phyloP scores from a whole-genome alignment of 2,329 filamentous ascomycete genomes.

The Tolypocladium cylindrosporum region DNA sequence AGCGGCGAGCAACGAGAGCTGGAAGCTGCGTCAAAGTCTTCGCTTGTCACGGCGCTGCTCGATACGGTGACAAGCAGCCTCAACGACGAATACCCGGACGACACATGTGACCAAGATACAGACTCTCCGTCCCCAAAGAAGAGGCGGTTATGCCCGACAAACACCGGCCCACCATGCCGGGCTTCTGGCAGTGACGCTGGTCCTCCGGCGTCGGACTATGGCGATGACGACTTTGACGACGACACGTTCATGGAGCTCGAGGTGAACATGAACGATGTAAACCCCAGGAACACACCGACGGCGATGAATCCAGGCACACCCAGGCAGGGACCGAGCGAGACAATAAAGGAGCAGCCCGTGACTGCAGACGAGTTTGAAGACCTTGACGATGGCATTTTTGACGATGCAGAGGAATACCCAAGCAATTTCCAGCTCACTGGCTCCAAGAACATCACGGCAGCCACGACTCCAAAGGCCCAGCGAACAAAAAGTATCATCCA shows the following conservation, averaged over 20 bases:
- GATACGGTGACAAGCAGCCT: slow-evolving; percentile 52
- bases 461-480: slow-evolving; percentile 4
- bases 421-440: background rate
- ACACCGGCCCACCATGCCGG: slow-evolving; percentile 11
- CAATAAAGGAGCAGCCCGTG: background rate
- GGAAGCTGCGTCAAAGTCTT: slow-evolving; percentile 43
- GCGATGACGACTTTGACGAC: slow-evolving; percentile 49
- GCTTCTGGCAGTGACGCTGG: slow-evolving; percentile 7
- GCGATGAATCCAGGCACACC: background rate
- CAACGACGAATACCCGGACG: slow-evolving; percentile 27
- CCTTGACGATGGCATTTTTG: slow-evolving; percentile 50
- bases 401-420: slow-evolving; percentile 24
- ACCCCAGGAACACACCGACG: slow-evolving; percentile 6
- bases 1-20: slow-evolving; percentile 26
- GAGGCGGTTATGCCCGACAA: slow-evolving; percentile 15
- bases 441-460: background rate
- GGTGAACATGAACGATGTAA: slow-evolving; percentile 23
- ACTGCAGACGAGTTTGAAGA: slow-evolving; percentile 51
- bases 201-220: slow-evolving; percentile 35
- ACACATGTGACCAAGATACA: slow-evolving; percentile 16
- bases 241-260: slow-evolving; percentile 47
- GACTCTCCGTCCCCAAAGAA: slow-evolving; percentile 37
- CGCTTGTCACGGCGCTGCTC: slow-evolving; percentile 52
- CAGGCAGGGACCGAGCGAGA: background rate
- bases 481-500: slow-evolving; percentile 6